Evolutionary conservation across 2,329 filamentous ascomycete genomes (phyloP), one percentile per base, ranked within the genome.

Genomic region (Blumeriella jaapii): DNA sequence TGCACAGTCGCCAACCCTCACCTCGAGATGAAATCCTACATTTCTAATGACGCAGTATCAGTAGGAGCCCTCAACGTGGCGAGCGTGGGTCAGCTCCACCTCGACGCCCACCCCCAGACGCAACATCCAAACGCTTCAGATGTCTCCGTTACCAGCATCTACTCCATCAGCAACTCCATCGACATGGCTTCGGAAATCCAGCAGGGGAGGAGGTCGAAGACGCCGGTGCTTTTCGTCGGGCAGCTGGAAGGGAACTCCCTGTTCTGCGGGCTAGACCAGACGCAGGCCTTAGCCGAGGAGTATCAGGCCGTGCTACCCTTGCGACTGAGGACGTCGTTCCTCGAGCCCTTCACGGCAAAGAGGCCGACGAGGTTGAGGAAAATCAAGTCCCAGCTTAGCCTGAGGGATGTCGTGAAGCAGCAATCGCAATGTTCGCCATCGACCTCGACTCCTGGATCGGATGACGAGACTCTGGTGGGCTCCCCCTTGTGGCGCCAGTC

Each of bases 351-450:
- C 16, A 34, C 18, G 10, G 15, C n/a, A 13, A 29, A 23, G 10
- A 40, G 25, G 8, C 36, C 40, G 13, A 34, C 40, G 25, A 36
- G 25, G 29, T 33, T 54, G 5, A 37, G 52, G 12, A 54, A 52
- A 33, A 47, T 53, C 25, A 52, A 54, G 39, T 51, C 47, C 8
- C 52, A 53, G 29, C 27, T 45, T 5, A 49, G 47, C 44, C 40
- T 54, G 19, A 40, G 52, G 18, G 49, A 50, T 30, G 26, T 51
- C 1, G 41, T 49, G 13, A 46, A 44, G 27, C 39, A 43, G 14
- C 45, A 51, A 11, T 26, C 24, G 23, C 25, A 26, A 31, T 28
- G 31, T n/a, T 10, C 9, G 15, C 17, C 32, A 9, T n/a, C 8
- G 15, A 36, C 25, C 15, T 19, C 38, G 19, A 23, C 27, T 13